Evolutionary conservation across 192 early-diverging fungal species (phyloP), one percentile per base, ranked within the genome.

Genomic region (Entomortierella beljakovae): DNA sequence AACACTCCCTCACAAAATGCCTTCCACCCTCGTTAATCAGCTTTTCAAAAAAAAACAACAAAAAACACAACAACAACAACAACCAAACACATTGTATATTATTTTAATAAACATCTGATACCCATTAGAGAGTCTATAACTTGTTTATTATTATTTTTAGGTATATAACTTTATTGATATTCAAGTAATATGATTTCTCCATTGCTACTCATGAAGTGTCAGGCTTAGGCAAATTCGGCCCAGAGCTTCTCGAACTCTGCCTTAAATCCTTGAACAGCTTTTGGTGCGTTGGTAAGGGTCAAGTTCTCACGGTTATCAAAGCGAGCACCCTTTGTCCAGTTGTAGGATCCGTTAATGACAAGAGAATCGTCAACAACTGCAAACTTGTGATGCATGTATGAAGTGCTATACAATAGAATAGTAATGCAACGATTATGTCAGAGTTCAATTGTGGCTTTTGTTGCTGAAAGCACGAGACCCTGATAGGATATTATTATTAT

Each of bases 341-440:
- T 88, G 68, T 82, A 88, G 13, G 90, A 91, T 1, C 92, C 92
- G 35, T 84, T 81, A 73, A 88, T 87, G 9, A 92, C 75, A 16
- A 87, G 71, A 32, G 75, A 67, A 43, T 81, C 69, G 70, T 91
- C 88, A 37, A 91, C 81, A 25, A 91, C 67, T 2, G 88, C 90
- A 80, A 93, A 93, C 70, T 93, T 93, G 59, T 91, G 85, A 61
- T 93, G 92, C 92, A 93, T 93, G 32, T 76, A 84, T 0, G 79
- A 81, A 18, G 59, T 56, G 25, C 82, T 85, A 59, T 51, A 20
- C 13, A 25, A 50, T 40, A 40, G 32, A 38, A 67, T 34, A 16
- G n/a, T n/a, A n/a, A n/a, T n/a, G n/a, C n/a, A n/a, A n/a, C n/a
- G n/a, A n/a, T n/a, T n/a, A n/a, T n/a, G n/a, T n/a, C n/a, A n/a